Conservation (phyloP, 1,139 yeast genomes). For the Scheffersomyces segobiensis region DNA sequence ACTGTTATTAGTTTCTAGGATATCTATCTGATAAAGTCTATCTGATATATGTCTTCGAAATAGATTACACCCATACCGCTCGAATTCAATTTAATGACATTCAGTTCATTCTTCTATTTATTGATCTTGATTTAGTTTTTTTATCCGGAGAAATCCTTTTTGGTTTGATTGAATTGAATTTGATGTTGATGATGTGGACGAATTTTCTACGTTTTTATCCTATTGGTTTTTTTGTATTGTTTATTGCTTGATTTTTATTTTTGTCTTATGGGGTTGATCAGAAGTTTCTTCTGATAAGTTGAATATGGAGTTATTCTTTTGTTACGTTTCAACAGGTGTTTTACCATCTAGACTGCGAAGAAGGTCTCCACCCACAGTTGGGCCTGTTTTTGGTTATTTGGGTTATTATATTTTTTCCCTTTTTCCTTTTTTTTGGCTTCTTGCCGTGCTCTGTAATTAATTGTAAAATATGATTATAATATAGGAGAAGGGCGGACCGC, state of each 20-base stretch:
- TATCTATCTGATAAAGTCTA: neutral
- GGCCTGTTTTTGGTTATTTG: conserved; percentile 1
- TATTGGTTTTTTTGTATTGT: neutral
- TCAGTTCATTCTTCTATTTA: conserved; percentile 2
- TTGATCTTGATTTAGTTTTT: neutral
- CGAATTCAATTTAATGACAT: neutral
- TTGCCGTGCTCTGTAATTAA: conserved; percentile 1
- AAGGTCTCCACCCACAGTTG: neutral
- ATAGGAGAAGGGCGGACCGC: neutral
- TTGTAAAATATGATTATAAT: neutral
- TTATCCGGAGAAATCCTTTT: neutral
- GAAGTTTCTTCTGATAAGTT: neutral
- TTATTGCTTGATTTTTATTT: conserved; percentile 1
- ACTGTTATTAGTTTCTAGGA: neutral
- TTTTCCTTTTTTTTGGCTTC: conserved; percentile 1
- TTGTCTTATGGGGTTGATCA: neutral
- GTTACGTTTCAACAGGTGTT: neutral
- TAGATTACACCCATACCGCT: neutral
- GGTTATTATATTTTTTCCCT: conserved; percentile 1
- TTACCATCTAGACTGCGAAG: neutral
- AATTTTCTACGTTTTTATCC: neutral
- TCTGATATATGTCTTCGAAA: neutral
- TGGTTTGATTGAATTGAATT: neutral
- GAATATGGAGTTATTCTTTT: neutral
- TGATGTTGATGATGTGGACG: neutral